Evolutionary conservation across 1,139 yeast genomes (phyloP), one percentile per base, ranked within the genome.

Genomic region (Yamadazyma siamensis): DNA sequence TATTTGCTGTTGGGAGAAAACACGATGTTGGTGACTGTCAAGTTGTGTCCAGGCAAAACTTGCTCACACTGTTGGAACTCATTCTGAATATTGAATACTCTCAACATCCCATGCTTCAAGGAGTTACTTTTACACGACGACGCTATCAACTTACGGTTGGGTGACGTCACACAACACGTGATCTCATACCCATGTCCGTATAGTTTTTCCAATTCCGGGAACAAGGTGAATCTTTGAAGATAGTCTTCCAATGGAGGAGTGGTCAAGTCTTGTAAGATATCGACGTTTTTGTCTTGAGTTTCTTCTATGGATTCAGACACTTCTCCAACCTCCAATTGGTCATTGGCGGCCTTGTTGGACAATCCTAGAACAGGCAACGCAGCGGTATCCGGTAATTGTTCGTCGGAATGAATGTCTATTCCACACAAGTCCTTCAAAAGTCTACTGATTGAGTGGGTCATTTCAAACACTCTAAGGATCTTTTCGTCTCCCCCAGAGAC

Each of bases 141-240:
- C 2, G 95, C 96, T 28, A 89, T 71, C 19, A 83, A 56, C 22
- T 59, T 55, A n/a, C 77, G 74, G 46, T 74, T 78, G 10, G 81
- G 79, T 4, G 86, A 75, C 1, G 80, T 73, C 32, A 86, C 94
- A 30, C 89, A 71, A 26, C 94, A 73, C 0, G 88, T 77, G 28
- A 89, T 79, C 55, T 94, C 99, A 58, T 88, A 94, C 10, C 99
- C 99, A 55, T 94, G 99, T 0, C 98, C 98, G 50, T 91, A 94
- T 29, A 94, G 61, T 53, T 94, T 94, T 49, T 94, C 98, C 33
- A 81, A 61, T 52, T 94, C 99, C 0, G 98, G 98, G 80, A 94
- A 94, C 35, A 94, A 68, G 0, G 97, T 85, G 50, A 82, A 86
- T 47, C 97, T 71, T 55, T 94, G 98, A 23, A 94, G 66, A 40